These are phyloP conservation scores for Exutisphaerella laricina DNA, from an alignment of 2,329 filamentous ascomycete genomes.

Conservation along the genomic window DNA sequence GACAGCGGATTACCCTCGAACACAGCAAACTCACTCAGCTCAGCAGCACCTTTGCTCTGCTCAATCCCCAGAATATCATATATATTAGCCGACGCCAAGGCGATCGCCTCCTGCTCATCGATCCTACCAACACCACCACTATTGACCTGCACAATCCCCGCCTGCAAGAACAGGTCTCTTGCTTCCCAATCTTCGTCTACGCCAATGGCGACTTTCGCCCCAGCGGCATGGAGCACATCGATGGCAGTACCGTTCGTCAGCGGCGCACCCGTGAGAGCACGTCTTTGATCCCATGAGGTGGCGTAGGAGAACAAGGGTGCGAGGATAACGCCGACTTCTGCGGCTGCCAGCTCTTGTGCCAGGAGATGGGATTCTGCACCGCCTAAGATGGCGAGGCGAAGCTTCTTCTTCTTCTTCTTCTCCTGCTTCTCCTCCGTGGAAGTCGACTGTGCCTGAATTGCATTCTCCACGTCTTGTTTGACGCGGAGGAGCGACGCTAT, in stretches of 20 bases:
- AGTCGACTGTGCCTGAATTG: too few relatives aligned
- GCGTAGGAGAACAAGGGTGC: slow-evolving; percentile 54
- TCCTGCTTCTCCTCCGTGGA: too few relatives aligned
- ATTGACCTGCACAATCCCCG: slow-evolving; percentile 56
- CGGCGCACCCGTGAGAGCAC: slow-evolving; percentile 58
- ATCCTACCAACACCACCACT: slow-evolving; percentile 52
- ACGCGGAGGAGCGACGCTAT: slow-evolving; percentile 56
- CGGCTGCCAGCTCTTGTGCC: slow-evolving; percentile 52
- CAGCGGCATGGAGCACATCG: slow-evolving; percentile 53
- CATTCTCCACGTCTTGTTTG: slow-evolving; percentile 52
- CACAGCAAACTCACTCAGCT: slow-evolving; percentile 51
- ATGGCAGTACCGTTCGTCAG: slow-evolving; percentile 60
- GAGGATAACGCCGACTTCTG: slow-evolving; percentile 55
- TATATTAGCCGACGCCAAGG: slow-evolving; percentile 53
- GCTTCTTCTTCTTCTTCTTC: slow-evolving; percentile 15
- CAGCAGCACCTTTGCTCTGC: slow-evolving; percentile 17
- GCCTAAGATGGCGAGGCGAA: slow-evolving; percentile 56
- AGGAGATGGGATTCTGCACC: slow-evolving; percentile 59
- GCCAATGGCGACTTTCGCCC: slow-evolving; percentile 54
- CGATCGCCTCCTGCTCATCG: slow-evolving; percentile 51
- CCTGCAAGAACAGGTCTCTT: slow-evolving; percentile 54
- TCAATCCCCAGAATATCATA: slow-evolving; percentile 52
- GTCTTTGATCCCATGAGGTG: slow-evolving; percentile 55
- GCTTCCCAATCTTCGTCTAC: slow-evolving; percentile 59
- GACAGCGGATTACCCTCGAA: slow-evolving; percentile 59